phyloP scores from a whole-genome alignment of 352 stramenopile genomes.

The Phytophthora constricta region DNA sequence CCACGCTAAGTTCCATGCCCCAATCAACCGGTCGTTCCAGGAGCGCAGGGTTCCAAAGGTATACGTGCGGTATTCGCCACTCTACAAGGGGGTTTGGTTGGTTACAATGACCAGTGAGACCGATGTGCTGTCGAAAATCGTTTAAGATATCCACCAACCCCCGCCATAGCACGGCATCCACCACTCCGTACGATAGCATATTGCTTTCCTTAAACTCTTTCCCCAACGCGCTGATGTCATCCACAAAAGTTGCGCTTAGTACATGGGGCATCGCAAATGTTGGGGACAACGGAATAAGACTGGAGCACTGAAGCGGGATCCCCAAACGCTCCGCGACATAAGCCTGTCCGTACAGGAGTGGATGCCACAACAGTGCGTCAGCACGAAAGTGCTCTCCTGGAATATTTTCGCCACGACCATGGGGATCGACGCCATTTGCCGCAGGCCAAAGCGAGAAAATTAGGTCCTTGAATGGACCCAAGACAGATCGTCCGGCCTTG shows the following conservation, averaged over 20 bases:
- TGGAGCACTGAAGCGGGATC: conserved; percentile 53
- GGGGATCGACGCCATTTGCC: conserved; percentile 33
- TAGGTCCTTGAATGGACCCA: conserved; percentile 37
- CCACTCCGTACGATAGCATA: conserved; percentile 48
- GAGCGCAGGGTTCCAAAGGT: conserved; percentile 48
- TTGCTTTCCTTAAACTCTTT: conserved; percentile 45
- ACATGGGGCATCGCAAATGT: conserved; percentile 57
- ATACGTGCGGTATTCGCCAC: conserved; percentile 54
- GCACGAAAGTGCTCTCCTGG: conserved; percentile 49
- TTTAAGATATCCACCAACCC: conserved; percentile 41
- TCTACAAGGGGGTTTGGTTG: conserved; percentile 41
- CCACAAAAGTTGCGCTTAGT: conserved; percentile 39
- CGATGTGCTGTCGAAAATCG: conserved; percentile 49
- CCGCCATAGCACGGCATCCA: conserved; percentile 46
- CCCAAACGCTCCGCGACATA: conserved; percentile 51
- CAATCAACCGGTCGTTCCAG: conserved; percentile 50
- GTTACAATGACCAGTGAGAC: conserved; percentile 35
- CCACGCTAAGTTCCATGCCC: conserved; percentile 46
- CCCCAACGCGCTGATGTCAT: conserved; percentile 33
- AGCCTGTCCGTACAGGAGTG: conserved; percentile 46
- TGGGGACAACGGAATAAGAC: conserved; percentile 40
- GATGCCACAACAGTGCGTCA: conserved; percentile 51
- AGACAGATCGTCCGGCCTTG: conserved; percentile 23
- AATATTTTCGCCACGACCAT: conserved; percentile 31
- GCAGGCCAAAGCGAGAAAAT: conserved; percentile 50